These are phyloP conservation scores for Amanita subjunquillea DNA, from an alignment of 768 basidiomycete genomes.

Conservation along the genomic window DNA sequence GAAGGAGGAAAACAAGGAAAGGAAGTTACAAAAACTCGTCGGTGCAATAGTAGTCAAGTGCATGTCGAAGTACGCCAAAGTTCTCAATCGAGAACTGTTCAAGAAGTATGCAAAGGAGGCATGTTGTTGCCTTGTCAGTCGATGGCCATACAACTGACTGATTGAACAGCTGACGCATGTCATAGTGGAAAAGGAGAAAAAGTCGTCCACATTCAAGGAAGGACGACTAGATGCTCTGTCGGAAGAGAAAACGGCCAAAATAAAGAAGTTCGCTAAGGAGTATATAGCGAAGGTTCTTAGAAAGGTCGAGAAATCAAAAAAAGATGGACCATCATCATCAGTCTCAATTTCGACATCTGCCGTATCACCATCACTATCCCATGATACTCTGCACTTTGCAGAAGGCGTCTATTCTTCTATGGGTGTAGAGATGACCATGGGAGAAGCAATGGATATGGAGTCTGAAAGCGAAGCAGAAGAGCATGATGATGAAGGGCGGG, in stretches of 20 bases:
- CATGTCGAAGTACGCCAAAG: slow-evolving; percentile 81
- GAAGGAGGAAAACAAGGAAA: slow-evolving; percentile 68
- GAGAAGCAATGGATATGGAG: slow-evolving; percentile 8
- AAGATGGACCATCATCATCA: slow-evolving; percentile 18
- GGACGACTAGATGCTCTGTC: slow-evolving; percentile 64
- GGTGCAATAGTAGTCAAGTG: slow-evolving; percentile 85
- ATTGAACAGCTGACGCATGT: slow-evolving; percentile 65
- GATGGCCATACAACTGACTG: background rate
- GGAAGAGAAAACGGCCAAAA: slow-evolving; percentile 81
- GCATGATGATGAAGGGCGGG: background rate
- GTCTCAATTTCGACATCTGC: slow-evolving; percentile 11
- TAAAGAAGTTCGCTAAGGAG: slow-evolving; percentile 90
- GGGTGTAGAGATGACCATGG: slow-evolving; percentile 19
- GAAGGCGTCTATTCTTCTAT: slow-evolving; percentile 28
- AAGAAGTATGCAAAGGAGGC: slow-evolving; percentile 97
- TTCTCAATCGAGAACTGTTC: slow-evolving; percentile 73
- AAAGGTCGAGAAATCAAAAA: slow-evolving; percentile 45
- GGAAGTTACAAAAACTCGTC: slow-evolving; percentile 71
- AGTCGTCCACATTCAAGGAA: slow-evolving; percentile 70
- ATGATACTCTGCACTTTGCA: slow-evolving; percentile 30
- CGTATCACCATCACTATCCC: slow-evolving; percentile 27
- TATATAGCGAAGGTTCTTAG: slow-evolving; percentile 76
- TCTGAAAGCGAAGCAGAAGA: slow-evolving; percentile 3
- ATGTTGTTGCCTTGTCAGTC: slow-evolving; percentile 10
- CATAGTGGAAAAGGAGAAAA: slow-evolving; percentile 94